phyloP scores from a whole-genome alignment of 352 stramenopile species.

The Pythium dissimile region DNA sequence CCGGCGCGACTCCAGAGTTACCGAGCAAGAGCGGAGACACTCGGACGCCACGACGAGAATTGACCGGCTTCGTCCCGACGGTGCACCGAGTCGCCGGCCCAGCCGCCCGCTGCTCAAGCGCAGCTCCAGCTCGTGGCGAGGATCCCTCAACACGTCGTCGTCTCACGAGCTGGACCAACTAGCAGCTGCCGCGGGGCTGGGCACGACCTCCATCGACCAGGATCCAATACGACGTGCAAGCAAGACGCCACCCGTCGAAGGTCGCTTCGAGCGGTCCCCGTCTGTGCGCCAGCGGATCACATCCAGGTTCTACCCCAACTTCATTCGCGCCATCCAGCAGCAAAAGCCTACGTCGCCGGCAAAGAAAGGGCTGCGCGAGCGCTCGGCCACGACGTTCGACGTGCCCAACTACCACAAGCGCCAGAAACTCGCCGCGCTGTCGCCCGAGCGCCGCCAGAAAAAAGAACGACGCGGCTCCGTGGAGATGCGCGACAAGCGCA shows the following conservation, averaged over 20 bases:
- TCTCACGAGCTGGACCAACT: conserved; percentile 8
- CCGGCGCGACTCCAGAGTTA: conserved; percentile 5
- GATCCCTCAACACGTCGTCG: conserved; percentile 8
- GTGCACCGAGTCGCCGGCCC: conserved; percentile 4
- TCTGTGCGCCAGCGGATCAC: conserved; percentile 20
- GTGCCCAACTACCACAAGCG: conserved; percentile 54
- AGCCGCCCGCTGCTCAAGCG: conserved; percentile 15
- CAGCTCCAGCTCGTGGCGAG: conserved; percentile 12
- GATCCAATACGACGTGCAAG: conserved; percentile 9
- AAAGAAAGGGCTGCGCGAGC: neutral
- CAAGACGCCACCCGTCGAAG: neutral
- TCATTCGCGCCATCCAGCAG: conserved; percentile 7
- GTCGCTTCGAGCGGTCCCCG: neutral
- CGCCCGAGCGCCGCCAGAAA: conserved; percentile 44
- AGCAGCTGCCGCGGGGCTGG: neutral
- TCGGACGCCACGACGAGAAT: neutral
- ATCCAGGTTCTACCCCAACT: conserved; percentile 3
- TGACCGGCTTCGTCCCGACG: conserved; percentile 1
- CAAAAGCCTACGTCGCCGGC: conserved; percentile 3
- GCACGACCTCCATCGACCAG: too few species aligned
- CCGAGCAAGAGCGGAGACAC: neutral
- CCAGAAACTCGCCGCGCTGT: conserved; percentile 49
- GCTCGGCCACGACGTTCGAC: conserved; percentile 48
- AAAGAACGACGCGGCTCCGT: conserved; percentile 63
- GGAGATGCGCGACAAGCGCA: conserved; percentile 49